Evolutionary conservation across 192 early-diverging fungal species (phyloP), one percentile per base, ranked within the genome.

Genomic region (Coemansia sp.): DNA sequence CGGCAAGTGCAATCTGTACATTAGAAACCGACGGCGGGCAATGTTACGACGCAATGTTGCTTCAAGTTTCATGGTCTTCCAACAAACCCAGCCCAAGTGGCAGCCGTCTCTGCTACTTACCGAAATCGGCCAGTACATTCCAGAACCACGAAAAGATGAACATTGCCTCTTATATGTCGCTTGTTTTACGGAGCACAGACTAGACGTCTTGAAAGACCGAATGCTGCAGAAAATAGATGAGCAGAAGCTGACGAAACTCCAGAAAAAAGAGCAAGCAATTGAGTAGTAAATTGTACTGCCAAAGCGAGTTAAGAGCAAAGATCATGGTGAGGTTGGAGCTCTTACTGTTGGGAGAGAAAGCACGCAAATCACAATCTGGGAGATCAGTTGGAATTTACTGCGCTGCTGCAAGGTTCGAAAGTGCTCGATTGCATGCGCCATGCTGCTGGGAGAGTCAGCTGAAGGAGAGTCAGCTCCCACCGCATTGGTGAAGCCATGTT

Each of bases 121-220:
- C 97, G 56, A 96, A 85, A 60, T 83, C 85, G 66, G 88, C 83
- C 64, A 99, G 85, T 47, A 97, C 91, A 75, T 94, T 92, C 83
- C 88, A 94, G 84, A 99, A 96, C 97, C 97, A 99, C 82, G 93
- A 92, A 71, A 98, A 86, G 67, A 99, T 84, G 82, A 97, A 97
- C 94, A 97, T 97, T 64, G 51, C 28, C 14, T 23, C 19, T 31
- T 50, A 21, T 38, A 18, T 34, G 34, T n/a, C 19, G n/a, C 21
- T 28, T 31, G n/a, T n/a, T 18, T 38, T 14, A 32, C 54, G 32
- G 30, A 27, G 31, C 23, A 34, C 48, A 22, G 58, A 16, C 4
- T 60, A 32, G 31, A 56, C 28, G 54, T 32, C 32, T 28, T 21
- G 26, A 56, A 56, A 21, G 12, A 31, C 54, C 19, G 28, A 56